Percentiles rank a stretch among this genome's conserved stretches.
Conservation (phyloP, 169 alveolate genomes). For the Theileria parva region DNA sequence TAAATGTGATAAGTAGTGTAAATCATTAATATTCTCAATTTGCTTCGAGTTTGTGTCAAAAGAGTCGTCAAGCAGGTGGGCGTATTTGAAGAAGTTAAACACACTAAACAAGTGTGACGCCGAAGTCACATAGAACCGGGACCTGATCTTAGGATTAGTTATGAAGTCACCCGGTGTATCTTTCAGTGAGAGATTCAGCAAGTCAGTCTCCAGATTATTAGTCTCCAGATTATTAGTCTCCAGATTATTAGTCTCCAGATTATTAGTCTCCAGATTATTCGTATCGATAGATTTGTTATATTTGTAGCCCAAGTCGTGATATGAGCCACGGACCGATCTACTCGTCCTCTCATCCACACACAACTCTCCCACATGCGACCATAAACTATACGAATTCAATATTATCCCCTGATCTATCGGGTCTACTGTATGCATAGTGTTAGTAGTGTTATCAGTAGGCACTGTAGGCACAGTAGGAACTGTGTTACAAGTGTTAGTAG, state of each 20-base stretch:
- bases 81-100: conserved; percentile 72
- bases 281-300: background rate
- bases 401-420: background rate
- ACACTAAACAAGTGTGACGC: conserved; percentile 84
- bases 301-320: background rate
- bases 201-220: background rate
- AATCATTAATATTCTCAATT: conserved; percentile 69
- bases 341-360: conserved; percentile 52
- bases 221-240: too few relatives aligned
- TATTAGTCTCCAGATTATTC: too few relatives aligned
- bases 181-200: too few relatives aligned
- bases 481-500: background rate
- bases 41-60: conserved; percentile 62
- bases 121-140: conserved; percentile 87
- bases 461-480: too few relatives aligned
- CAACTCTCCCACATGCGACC: conserved; percentile 10
- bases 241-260: background rate
- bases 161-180: background rate
- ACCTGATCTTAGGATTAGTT: conserved; percentile 79
- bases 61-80: conserved; percentile 66
- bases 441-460: background rate
- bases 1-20: conserved; percentile 81
- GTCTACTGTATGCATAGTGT: background rate
- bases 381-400: conserved; percentile 3
- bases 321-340: background rate